Conservation (phyloP, 2,329 filamentous ascomycete species). For the Monosporascus sp. region DNA sequence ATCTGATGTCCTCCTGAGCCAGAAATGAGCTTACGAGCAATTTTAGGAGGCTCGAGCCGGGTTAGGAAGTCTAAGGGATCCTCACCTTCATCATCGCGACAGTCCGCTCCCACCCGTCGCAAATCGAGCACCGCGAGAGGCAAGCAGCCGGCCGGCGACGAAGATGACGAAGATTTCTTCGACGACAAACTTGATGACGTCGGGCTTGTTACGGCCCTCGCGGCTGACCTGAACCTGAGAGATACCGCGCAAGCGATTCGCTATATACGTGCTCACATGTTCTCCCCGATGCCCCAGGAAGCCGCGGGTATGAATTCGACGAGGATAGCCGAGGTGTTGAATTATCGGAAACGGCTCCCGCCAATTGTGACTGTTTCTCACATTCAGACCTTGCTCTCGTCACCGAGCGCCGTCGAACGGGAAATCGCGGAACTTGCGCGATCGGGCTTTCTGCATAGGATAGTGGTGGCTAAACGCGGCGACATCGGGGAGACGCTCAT, state of each 20-base stretch:
- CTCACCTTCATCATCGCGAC: slow-evolving; percentile 11
- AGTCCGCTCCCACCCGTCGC: slow-evolving; percentile 15
- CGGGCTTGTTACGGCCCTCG: slow-evolving; percentile 52
- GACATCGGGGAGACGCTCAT: slow-evolving; percentile 62
- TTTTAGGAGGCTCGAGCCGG: slow-evolving; percentile 27
- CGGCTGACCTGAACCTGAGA: slow-evolving; percentile 50
- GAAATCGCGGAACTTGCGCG: slow-evolving; percentile 59
- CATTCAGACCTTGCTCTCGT: slow-evolving; percentile 57
- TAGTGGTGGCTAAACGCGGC: slow-evolving; percentile 58
- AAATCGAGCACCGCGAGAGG: slow-evolving; percentile 14
- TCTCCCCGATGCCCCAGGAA: slow-evolving; percentile 54
- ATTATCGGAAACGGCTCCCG: slow-evolving; percentile 54
- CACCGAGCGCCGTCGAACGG: slow-evolving; percentile 61
- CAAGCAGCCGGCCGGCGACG: slow-evolving; percentile 15
- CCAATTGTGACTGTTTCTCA: slow-evolving; percentile 63
- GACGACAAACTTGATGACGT: slow-evolving; percentile 53
- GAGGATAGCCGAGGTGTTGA: slow-evolving; percentile 58
- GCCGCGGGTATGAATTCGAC: slow-evolving; percentile 59
- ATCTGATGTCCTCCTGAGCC: slow-evolving; percentile 17
- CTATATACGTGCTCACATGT: slow-evolving; percentile 58
- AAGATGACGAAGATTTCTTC: slow-evolving; percentile 27
- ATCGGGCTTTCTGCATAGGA: slow-evolving; percentile 53
- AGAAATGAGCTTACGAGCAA: slow-evolving; percentile 26
- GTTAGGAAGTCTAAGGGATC: slow-evolving; percentile 26
- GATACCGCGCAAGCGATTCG: slow-evolving; percentile 62